A percentile compares a stretch with the other conserved stretches of the same genome.
Evolutionary conservation across 2,329 filamentous ascomycete genomes (phyloP).

Genomic region (Diaporthe sp.): DNA sequence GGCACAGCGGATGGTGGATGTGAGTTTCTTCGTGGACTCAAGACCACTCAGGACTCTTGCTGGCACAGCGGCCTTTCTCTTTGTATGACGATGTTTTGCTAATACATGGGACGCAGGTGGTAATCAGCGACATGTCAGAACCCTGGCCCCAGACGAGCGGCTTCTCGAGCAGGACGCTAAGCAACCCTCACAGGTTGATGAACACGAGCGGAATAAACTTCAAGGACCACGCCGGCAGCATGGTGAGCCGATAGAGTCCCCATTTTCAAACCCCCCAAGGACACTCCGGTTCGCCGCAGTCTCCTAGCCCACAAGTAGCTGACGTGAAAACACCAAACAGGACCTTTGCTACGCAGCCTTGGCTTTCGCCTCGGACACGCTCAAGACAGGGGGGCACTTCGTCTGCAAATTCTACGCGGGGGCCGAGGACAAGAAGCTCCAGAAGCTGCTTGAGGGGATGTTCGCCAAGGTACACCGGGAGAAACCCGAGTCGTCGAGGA

Average conservation of each 20-base stretch:
- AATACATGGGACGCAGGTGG: constrained; percentile 67
- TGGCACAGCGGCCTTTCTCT: neutral
- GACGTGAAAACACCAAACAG: constrained; percentile 59
- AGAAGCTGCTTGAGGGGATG: constrained; percentile 79
- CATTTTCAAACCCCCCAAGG: neutral
- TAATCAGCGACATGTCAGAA: constrained; percentile 99
- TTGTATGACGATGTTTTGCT: neutral
- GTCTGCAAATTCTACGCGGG: constrained; percentile 99
- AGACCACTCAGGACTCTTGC: neutral
- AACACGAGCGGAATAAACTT: constrained; percentile 93
- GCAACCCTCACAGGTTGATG: constrained; percentile 99
- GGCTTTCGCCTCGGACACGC: constrained; percentile 85
- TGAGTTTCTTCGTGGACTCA: constrained; percentile 51
- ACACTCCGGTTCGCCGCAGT: neutral
- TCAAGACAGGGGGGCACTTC: constrained; percentile 88
- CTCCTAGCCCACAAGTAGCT: neutral
- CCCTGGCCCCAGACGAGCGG: constrained; percentile 89
- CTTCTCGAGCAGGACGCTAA: constrained; percentile 89
- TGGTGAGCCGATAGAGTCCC: constrained; percentile 75
- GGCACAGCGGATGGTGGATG: constrained; percentile 78
- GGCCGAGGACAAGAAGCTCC: constrained; percentile 84
- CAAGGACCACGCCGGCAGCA: constrained; percentile 91
- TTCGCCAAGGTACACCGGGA: constrained; percentile 87
- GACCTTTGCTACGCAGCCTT: constrained; percentile 91
- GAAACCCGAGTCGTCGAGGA: constrained; percentile 92